A percentile compares a stretch with the other conserved stretches of the same genome.
Conservation (phyloP, 2,329 filamentous ascomycete species). For the Talaromyces albobiverticillius region DNA sequence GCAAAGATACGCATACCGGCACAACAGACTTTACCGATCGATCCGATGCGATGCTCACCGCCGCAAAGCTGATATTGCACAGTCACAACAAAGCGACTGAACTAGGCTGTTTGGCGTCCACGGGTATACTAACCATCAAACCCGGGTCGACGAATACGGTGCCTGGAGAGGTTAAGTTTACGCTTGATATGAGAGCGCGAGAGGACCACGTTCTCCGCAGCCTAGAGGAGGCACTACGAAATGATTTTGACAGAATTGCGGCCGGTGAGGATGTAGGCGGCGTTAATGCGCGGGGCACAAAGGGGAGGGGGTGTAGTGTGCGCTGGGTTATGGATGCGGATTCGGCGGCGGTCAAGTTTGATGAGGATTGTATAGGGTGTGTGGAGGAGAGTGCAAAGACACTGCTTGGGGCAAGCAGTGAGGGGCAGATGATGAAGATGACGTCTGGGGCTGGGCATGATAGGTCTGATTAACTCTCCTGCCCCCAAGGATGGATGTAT, state of each 20-base stretch:
- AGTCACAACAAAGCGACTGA: conserved; percentile 60
- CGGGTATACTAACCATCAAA: conserved; percentile 64
- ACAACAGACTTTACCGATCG: conserved; percentile 67
- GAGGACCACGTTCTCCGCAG: no score
- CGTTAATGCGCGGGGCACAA: no score
- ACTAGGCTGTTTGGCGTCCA: conserved; percentile 60
- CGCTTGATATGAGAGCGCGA: conserved; percentile 49
- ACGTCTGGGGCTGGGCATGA: conserved; percentile 33
- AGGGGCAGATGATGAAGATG: neutral
- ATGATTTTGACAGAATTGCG: no score
- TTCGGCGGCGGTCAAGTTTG: no score
- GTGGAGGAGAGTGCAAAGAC: no score
- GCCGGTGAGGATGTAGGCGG: no score
- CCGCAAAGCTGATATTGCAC: conserved; percentile 65
- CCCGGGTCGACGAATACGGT: conserved; percentile 69
- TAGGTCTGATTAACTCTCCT: conserved; percentile 28
- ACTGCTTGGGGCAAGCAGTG: no score
- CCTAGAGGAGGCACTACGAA: no score
- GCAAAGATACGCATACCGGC: conserved; percentile 70
- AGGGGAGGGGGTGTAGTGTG: no score
- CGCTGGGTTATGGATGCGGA: no score
- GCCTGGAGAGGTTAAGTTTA: conserved; percentile 65
- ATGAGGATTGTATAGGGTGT: no score
- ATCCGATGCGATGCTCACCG: conserved; percentile 66
- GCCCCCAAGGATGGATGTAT: no score